phyloP scores from a whole-genome alignment of 1,284 basidiomycete species.

The Gomphus sp. region DNA sequence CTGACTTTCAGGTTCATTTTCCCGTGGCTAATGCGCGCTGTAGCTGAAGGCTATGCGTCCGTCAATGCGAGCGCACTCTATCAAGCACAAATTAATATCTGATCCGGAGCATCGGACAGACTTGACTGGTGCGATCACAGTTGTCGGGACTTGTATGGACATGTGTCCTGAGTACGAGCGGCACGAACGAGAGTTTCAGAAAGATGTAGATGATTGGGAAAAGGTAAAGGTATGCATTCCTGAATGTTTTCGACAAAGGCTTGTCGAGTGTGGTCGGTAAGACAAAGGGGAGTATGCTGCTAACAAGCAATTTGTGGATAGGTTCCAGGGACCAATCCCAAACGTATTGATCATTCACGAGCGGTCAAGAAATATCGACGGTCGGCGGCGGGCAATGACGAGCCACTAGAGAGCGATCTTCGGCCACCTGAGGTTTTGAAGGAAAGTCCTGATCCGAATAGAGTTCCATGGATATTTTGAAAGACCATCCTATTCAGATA shows the following conservation, averaged over 20 bases:
- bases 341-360: constrained; percentile 73
- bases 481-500: constrained; percentile 32
- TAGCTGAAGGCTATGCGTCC: constrained; percentile 11
- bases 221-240: constrained; percentile 60
- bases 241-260: not conserved
- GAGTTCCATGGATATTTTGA: not conserved
- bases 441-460: constrained; percentile 28
- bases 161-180: constrained; percentile 96
- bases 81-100: constrained; percentile 9
- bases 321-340: constrained; percentile 55
- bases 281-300: constrained; percentile 23
- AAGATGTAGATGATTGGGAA: constrained; percentile 85
- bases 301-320: constrained; percentile 27
- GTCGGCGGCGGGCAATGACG: constrained; percentile 76
- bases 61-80: constrained; percentile 6
- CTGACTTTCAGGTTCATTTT: not conserved
- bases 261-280: not conserved
- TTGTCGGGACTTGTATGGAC: constrained; percentile 84
- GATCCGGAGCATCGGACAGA: constrained; percentile 10
- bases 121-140: constrained; percentile 55
- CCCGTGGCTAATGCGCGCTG: not conserved
- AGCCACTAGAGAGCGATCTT: constrained; percentile 85
- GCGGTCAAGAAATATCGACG: constrained; percentile 96
- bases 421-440: constrained; percentile 81
- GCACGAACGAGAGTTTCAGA: constrained; percentile 84